Evolutionary conservation across 441 rosid species (phyloP).

Genomic region (Populus hybrid): DNA sequence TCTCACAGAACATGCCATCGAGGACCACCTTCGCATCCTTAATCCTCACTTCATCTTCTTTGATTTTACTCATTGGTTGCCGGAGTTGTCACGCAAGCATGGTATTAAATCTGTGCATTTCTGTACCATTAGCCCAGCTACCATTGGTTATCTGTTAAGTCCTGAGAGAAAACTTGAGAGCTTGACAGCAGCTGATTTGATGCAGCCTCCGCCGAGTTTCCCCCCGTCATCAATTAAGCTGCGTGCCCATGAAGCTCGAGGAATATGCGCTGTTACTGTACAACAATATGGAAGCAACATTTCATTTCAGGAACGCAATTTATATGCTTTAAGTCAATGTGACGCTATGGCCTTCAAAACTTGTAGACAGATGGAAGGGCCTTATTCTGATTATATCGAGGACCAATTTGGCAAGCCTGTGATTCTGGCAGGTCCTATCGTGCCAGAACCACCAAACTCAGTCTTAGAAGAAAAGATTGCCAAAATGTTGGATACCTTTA

Average conservation of each 20-base stretch:
- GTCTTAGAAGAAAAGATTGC: constrained; percentile 24
- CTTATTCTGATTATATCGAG: constrained; percentile 26
- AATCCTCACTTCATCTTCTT: constrained; percentile 39
- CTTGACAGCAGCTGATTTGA: constrained; percentile 18
- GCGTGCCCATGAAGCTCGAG: constrained; percentile 30
- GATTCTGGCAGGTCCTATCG: constrained; percentile 37
- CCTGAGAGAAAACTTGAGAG: constrained; percentile 27
- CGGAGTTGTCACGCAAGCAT: constrained; percentile 10
- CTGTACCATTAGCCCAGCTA: constrained; percentile 24
- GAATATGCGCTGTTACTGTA: background rate
- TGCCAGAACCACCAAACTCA: constrained; percentile 22
- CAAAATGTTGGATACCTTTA: constrained; percentile 15
- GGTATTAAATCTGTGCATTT: constrained; percentile 35
- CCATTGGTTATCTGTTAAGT: constrained; percentile 26
- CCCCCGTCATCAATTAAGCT: constrained; percentile 32
- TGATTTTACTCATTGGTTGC: constrained; percentile 48
- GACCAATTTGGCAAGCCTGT: constrained; percentile 29
- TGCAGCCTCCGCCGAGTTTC: constrained; percentile 31
- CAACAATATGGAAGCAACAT: constrained; percentile 13
- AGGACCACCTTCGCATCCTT: constrained; percentile 21
- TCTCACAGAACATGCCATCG: constrained; percentile 22
- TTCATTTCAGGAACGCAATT: constrained; percentile 16
- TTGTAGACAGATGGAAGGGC: constrained; percentile 37
- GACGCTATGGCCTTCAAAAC: constrained; percentile 34
- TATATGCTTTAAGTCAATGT: constrained; percentile 10